Conservation (phyloP, 169 alveolate species). For the Plasmodium knowlesi region DNA sequence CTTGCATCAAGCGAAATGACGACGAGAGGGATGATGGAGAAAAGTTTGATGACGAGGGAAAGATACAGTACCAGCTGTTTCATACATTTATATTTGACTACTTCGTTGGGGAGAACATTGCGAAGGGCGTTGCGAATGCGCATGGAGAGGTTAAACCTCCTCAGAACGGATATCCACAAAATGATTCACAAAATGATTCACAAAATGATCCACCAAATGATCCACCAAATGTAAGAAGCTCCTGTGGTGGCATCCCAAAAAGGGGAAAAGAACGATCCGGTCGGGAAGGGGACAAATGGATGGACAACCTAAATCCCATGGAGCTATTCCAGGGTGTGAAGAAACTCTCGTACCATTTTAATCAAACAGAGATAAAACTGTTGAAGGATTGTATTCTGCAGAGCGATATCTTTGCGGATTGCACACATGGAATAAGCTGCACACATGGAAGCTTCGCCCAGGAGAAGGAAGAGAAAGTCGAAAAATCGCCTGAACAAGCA, state of each 20-base stretch:
- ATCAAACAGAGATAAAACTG: not conserved
- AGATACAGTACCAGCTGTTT: slow-evolving; percentile 7
- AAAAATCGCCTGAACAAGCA: not conserved
- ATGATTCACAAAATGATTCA: not conserved
- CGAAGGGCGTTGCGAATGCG: not conserved
- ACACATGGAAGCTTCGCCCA: not conserved
- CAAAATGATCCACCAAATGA: not conserved
- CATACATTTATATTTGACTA: slow-evolving; percentile 13
- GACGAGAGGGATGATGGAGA: not conserved
- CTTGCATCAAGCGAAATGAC: not conserved
- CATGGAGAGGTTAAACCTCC: not conserved
- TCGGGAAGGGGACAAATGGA: not conserved
- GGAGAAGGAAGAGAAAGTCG: not conserved
- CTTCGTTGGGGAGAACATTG: not conserved
- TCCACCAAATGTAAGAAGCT: not conserved
- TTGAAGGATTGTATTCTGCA: not conserved
- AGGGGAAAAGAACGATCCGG: not conserved
- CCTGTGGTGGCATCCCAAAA: not conserved
- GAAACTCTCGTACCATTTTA: not conserved
- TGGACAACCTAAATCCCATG: not conserved
- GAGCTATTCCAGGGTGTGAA: not conserved
- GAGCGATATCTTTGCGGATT: not conserved
- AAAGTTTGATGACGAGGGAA: not conserved
- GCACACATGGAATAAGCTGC: not conserved
- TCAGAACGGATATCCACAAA: no score